Conservation (phyloP, 176 grass and related monocot species). For the Phoenix dactylifera region DNA sequence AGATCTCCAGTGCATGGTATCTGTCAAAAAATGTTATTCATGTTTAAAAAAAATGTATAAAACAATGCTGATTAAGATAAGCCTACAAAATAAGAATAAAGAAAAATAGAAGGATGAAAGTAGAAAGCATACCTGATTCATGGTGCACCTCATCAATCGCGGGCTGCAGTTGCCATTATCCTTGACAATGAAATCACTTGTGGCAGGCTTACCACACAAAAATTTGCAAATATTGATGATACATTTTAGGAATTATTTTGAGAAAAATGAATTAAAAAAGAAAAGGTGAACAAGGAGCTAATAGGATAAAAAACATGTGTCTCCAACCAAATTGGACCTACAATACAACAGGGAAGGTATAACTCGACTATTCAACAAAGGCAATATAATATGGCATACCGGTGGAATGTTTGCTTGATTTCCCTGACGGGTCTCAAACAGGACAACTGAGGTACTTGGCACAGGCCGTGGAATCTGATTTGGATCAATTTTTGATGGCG, state of each 20-base stretch:
- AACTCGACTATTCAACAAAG: too few relatives aligned
- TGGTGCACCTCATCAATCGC: slow-evolving; percentile 70
- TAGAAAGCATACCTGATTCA: slow-evolving; percentile 56
- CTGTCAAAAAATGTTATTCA: slow-evolving; percentile 26
- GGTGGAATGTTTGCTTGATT: slow-evolving; percentile 62
- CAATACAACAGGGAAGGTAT: too few relatives aligned
- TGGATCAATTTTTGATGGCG: slow-evolving; percentile 79
- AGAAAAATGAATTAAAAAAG: too few relatives aligned
- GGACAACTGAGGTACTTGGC: slow-evolving; percentile 38
- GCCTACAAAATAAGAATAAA: slow-evolving; percentile 1
- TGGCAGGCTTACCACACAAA: slow-evolving; percentile 44
- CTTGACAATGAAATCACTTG: slow-evolving; percentile 72
- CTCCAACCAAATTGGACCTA: too few relatives aligned
- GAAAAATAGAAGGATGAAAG: not conserved
- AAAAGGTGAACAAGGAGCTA: too few relatives aligned
- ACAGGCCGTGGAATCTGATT: slow-evolving; percentile 81
- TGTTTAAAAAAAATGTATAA: too few relatives aligned
- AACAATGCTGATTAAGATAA: slow-evolving; percentile 6
- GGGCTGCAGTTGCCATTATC: slow-evolving; percentile 88
- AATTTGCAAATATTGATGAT: not conserved
- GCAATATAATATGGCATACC: slow-evolving; percentile 27
- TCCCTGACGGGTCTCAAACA: slow-evolving; percentile 76
- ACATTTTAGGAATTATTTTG: too few relatives aligned
- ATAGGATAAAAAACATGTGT: too few relatives aligned
- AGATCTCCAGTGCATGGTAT: slow-evolving; percentile 86